Conservation (phyloP, 2,329 filamentous ascomycete genomes). For the Tolypocladium tropicale region DNA sequence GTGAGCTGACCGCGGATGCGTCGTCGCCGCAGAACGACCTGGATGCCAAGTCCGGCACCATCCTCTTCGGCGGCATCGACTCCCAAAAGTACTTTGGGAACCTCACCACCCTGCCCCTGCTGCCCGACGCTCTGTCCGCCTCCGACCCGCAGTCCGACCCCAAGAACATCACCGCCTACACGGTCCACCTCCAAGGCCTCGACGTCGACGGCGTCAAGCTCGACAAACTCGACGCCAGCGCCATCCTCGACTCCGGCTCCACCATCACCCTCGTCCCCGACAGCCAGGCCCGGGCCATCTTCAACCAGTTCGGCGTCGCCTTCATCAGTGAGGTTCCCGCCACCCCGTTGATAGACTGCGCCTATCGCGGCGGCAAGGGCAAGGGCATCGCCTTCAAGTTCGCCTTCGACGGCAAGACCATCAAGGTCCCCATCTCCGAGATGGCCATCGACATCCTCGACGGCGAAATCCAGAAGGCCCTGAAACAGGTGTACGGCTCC, state of each 20-base stretch:
- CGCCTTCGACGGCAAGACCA: constrained; percentile 35
- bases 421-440: constrained; percentile 42
- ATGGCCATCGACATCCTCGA: constrained; percentile 37
- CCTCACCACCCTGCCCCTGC: constrained; percentile 32
- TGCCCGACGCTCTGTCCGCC: constrained; percentile 28
- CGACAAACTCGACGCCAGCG: constrained; percentile 33
- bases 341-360: constrained; percentile 43
- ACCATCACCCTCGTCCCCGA: constrained; percentile 60
- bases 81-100: constrained; percentile 58
- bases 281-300: constrained; percentile 40
- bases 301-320: constrained; percentile 41
- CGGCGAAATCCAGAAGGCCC: constrained; percentile 29
- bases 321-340: constrained; percentile 29
- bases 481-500: constrained; percentile 24
- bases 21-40: constrained; percentile 45
- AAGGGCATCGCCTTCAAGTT: constrained; percentile 40
- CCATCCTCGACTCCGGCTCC: constrained; percentile 65
- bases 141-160: no score
- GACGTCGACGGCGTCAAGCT: constrained; percentile 25
- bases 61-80: constrained; percentile 74
- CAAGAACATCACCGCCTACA: constrained; percentile 27
- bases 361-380: constrained; percentile 30
- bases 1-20: neutral
- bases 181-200: constrained; percentile 25
- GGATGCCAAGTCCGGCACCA: constrained; percentile 51